Evolutionary conservation across 192 early-diverging fungal species (phyloP), one percentile per base, ranked within the genome.

Genomic region (Phycomyces nitens): DNA sequence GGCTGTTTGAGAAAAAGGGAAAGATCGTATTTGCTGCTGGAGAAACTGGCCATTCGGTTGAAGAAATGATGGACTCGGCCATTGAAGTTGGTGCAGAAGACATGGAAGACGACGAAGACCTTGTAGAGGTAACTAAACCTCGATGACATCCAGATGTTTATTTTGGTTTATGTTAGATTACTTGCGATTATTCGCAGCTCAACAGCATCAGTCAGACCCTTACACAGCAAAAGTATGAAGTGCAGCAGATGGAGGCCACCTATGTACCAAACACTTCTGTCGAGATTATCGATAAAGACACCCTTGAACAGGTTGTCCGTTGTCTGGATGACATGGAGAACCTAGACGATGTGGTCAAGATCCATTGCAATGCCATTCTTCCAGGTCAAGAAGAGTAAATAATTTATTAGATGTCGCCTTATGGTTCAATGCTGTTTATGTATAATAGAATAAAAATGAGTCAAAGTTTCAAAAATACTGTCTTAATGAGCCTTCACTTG

Each of bases 1-100:
- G 85, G 72, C 71, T 90, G 62, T 93, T 93, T 77, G 71, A 81
- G 16, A 82, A 83, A 59, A 81, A 77, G 49, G 88, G 88, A 12
- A 75, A 76, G 18, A 70, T 93, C 22, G 79, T 76, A 20, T 82
- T 89, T 65, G 24, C 70, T 8, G 20, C 65, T 11, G 82, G 73
- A n/a, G 60, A 52, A 38, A 67, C 76, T 0, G 59, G 66, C 5
- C 72, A 81, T 50, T 72, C 76, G 20, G 24, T 86, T 56, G 88
- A 86, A 12, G 68, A 77, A 27, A 77, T 86, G 72, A 64, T 83
- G 72, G 83, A 85, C 40, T 68, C 71, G 24, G 87, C 82, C 12
- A 79, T 88, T 34, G 88, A 88, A 7, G 66, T 73, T 20, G 82
- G 77, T 8, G 80, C 79, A 3, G 83, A 88, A 26, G 86, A 87